A percentile compares a stretch with the other conserved stretches of the same genome.
Conservation (phyloP, 1,284 basidiomycete genomes). For the Cystobasidiaceae sp. region DNA sequence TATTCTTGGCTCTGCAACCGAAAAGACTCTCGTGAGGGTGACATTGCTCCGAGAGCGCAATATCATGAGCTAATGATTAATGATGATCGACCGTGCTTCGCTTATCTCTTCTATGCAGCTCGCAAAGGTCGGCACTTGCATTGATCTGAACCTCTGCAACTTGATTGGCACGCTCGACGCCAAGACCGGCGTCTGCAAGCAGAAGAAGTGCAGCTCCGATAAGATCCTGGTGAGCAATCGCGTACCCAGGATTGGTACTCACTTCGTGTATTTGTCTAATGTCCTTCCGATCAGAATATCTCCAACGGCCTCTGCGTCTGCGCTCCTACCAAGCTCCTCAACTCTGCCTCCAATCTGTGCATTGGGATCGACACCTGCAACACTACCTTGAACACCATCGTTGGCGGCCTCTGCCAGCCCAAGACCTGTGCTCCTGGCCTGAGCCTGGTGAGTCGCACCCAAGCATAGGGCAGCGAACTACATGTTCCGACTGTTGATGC, state of each 20-base stretch:
- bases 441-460: not conserved
- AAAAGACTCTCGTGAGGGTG: constrained; percentile 2
- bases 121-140: constrained; percentile 7
- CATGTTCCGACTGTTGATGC: not conserved
- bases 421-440: constrained; percentile 2
- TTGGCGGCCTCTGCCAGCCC: constrained; percentile 12
- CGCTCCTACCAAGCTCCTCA: not conserved
- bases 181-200: constrained; percentile 10
- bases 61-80: not conserved
- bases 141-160: constrained; percentile 7
- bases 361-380: constrained; percentile 4
- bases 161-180: not conserved
- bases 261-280: not conserved
- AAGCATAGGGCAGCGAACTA: not conserved
- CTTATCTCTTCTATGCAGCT: not conserved
- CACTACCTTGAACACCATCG: not conserved
- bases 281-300: not conserved
- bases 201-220: constrained; percentile 1
- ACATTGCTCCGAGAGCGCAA: no score
- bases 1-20: not conserved
- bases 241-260: not conserved
- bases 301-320: constrained; percentile 17
- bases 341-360: not conserved
- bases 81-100: no score
- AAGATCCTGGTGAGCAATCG: constrained; percentile 5